phyloP scores from a whole-genome alignment of 2,329 filamentous ascomycete species.

The Cadophora sp. region DNA sequence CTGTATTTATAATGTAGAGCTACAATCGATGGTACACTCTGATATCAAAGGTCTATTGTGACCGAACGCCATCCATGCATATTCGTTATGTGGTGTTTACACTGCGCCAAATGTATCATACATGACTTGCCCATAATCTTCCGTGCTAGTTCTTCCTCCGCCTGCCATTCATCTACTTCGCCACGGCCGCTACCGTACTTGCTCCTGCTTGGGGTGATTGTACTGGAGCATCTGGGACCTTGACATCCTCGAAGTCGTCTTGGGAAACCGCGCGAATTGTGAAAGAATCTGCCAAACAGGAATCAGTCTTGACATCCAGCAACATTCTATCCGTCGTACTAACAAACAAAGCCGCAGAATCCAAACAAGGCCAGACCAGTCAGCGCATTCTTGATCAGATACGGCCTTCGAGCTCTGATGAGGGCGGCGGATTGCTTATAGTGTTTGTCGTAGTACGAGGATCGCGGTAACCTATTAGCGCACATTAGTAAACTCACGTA shows the following conservation, averaged over 20 bases:
- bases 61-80: conserved; percentile 27
- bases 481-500: conserved; percentile 9
- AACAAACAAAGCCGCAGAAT: conserved; percentile 88
- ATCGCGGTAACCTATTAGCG: conserved; percentile 61
- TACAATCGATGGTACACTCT: conserved; percentile 25
- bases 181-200: conserved; percentile 32
- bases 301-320: conserved; percentile 2
- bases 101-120: conserved; percentile 6
- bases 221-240: conserved; percentile 70
- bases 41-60: conserved; percentile 13
- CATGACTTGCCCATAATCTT: conserved; percentile 4
- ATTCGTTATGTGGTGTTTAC: conserved; percentile 16
- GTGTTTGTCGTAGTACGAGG: conserved; percentile 90
- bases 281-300: conserved; percentile 61
- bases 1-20: conserved; percentile 41
- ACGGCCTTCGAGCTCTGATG: conserved; percentile 89
- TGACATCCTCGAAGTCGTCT: conserved; percentile 95
- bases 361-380: conserved; percentile 78
- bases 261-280: conserved; percentile 88
- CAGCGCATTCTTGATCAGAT: conserved; percentile 86
- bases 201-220: conserved; percentile 37
- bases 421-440: conserved; percentile 88
- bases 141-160: not conserved
- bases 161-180: conserved; percentile 12
- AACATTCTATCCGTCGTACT: conserved; percentile 47